Base-by-base conservation (phyloP, 768 basidiomycete species). In the Cystoderma amianthinum region DNA sequence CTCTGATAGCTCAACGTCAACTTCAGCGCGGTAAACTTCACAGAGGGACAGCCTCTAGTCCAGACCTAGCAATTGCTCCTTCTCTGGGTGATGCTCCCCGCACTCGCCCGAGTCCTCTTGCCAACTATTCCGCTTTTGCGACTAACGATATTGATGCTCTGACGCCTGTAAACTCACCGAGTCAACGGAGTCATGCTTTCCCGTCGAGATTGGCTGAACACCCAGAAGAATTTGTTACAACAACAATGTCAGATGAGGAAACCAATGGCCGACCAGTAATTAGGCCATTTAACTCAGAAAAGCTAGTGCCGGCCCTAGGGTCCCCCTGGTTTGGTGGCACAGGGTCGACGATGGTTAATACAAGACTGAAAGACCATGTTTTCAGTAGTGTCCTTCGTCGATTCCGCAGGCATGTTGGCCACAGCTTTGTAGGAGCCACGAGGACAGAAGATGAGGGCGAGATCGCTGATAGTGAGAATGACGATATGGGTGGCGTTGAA, bases 321-420 rank as follows among this genome's bases (percentile, higher is more conserved):
- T 67, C 69, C 10, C 72, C 72, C 35, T 76, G 74, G 68, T 92
- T 92, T 50, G 89, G 85, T 23, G 95, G 94, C 2, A 87, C 84
- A 2, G 95, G 95, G 1, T 90, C 87, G 11, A 98, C 96, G 4
- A 76, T 82, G 40, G 93, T 97, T 45, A 98, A 99, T 60, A 91
- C 86, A 28, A 88, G 80, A 58, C 68, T 99, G 44, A 94, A 93
- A 62, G 93, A 98, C 55, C 92, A 95, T 51, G 91, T 99, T 35
- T 95, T 99, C 57, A 86, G 79, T 45, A 86, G 88, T 13, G 80
- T 98, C 22, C 67, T 97, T 46, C 79, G 82, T 36, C 72, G 87
- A 44, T 76, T 91, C 44, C 72, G 75, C 28, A 75, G 77, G 48
- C 75, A 76, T 23, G 63, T 66, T 7, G 68, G 61, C 32, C 67